Conservation (phyloP, 306 rosid species). For the Vicia faba region DNA sequence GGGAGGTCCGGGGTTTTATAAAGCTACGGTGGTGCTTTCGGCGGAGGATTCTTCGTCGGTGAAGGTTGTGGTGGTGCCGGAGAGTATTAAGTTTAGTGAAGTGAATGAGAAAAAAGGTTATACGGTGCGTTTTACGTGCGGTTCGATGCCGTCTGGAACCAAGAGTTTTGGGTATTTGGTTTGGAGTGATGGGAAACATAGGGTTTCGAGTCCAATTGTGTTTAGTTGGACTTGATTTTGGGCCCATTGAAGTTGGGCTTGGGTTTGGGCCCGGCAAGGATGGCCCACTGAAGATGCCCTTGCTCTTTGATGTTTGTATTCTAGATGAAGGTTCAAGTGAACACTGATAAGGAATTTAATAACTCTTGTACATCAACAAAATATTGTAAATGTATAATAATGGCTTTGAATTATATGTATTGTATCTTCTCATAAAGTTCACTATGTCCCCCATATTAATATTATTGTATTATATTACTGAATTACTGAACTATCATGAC, state of each 20-base stretch:
- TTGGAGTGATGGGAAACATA: constrained; percentile 84
- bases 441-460: neutral
- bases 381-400: constrained; percentile 1
- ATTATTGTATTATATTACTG: neutral
- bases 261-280: neutral
- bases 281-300: neutral
- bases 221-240: constrained; percentile 63
- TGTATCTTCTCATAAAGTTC: neutral
- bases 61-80: constrained; percentile 71
- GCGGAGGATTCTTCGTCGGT: constrained; percentile 39
- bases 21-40: constrained; percentile 48
- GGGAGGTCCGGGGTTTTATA: constrained; percentile 66
- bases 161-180: constrained; percentile 63
- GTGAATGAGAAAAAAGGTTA: constrained; percentile 68
- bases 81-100: constrained; percentile 52
- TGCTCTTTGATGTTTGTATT: constrained; percentile 5
- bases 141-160: constrained; percentile 72
- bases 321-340: neutral
- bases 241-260: neutral
- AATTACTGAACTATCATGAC: no score
- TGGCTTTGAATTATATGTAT: constrained; percentile 27
- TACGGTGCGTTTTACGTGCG: constrained; percentile 61
- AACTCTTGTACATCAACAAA: constrained; percentile 38
- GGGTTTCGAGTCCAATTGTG: constrained; percentile 74
- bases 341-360: constrained; percentile 26